These are phyloP conservation scores for Chalciporus sp. DNA, from an alignment of 1,284 basidiomycete species.

Conservation along the genomic window DNA sequence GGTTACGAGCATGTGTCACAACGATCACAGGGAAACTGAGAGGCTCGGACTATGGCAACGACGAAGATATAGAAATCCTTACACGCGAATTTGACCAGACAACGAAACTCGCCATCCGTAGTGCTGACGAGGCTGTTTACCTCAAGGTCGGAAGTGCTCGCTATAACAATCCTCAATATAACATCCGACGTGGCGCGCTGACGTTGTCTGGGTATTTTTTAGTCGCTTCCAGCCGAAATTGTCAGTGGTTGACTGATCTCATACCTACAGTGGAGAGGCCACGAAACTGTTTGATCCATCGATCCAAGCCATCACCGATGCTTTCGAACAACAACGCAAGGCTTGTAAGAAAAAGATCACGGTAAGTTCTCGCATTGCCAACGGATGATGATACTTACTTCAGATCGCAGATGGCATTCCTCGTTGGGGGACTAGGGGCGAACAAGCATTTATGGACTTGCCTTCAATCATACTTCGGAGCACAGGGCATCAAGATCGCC, in stretches of 20 bases:
- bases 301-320: constrained; percentile 34
- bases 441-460: not conserved
- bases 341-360: constrained; percentile 21
- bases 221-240: constrained; percentile 9
- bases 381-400: not conserved
- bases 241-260: constrained; percentile 13
- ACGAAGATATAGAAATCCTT: constrained; percentile 32
- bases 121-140: constrained; percentile 32
- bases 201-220: constrained; percentile 36
- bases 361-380: constrained; percentile 13
- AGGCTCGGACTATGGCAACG: too few relatives aligned
- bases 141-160: constrained; percentile 41
- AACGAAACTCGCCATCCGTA: constrained; percentile 40
- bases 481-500: not conserved
- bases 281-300: constrained; percentile 42
- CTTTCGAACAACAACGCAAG: constrained; percentile 35
- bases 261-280: constrained; percentile 29
- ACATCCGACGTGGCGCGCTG: constrained; percentile 40
- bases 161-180: constrained; percentile 35
- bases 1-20: too few relatives aligned
- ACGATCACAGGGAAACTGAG: too few relatives aligned
- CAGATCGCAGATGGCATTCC: constrained; percentile 33
- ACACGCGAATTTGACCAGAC: constrained; percentile 39
- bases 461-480: not conserved
- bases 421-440: constrained; percentile 37